Evolutionary conservation across 202 grass and related monocot species (phyloP).

Genomic region (Zoysia matrella): DNA sequence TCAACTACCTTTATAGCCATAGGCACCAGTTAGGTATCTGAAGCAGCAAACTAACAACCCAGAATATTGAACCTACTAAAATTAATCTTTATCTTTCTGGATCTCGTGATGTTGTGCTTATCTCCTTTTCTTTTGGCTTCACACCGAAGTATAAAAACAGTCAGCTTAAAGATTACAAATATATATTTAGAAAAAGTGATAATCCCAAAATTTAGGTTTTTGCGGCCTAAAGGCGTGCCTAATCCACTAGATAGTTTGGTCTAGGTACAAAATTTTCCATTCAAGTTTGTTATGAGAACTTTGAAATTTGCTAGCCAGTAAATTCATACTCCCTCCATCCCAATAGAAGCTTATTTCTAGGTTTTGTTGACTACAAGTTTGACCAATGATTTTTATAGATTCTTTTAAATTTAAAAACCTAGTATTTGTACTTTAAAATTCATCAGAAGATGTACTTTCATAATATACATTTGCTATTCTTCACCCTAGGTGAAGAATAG

Average conservation of each 20-base stretch:
- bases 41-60: background rate
- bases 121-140: background rate
- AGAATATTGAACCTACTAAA: background rate
- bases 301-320: background rate
- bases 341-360: too few relatives aligned
- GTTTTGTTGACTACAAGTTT: too few relatives aligned
- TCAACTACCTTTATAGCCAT: background rate
- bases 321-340: background rate
- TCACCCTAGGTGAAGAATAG: too few relatives aligned
- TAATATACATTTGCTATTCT: too few relatives aligned
- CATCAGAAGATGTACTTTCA: too few relatives aligned
- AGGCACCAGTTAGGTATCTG: background rate
- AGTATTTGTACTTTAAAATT: too few relatives aligned
- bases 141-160: background rate
- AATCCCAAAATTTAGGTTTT: conserved; percentile 17
- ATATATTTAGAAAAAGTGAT: conserved; percentile 2
- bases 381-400: too few relatives aligned
- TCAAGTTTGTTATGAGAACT: background rate
- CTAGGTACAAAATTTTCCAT: background rate
- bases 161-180: background rate
- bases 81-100: background rate
- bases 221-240: background rate
- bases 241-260: background rate
- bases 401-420: too few relatives aligned
- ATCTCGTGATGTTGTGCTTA: background rate